phyloP scores from a whole-genome alignment of 2,329 filamentous ascomycete genomes.

The Colletotrichum sp. region DNA sequence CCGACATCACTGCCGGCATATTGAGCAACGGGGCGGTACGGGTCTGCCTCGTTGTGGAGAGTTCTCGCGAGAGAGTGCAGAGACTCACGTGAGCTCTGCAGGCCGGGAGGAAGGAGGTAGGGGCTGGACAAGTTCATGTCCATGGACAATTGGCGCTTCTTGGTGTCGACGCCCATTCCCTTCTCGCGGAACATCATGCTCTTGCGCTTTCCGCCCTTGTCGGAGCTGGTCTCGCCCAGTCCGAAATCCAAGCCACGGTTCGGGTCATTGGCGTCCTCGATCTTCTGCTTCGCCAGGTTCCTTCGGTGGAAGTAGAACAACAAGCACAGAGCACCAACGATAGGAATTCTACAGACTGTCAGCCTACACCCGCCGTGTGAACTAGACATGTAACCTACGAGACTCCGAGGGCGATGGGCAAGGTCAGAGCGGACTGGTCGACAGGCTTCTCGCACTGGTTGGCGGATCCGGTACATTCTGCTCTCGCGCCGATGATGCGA shows the following conservation, averaged over 20 bases:
- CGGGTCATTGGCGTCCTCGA: constrained; percentile 84
- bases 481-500: constrained; percentile 17
- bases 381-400: constrained; percentile 60
- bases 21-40: constrained; percentile 70
- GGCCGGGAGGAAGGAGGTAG: constrained; percentile 86
- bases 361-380: constrained; percentile 9
- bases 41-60: constrained; percentile 78
- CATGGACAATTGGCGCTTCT: constrained; percentile 66
- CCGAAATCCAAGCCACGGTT: constrained; percentile 95
- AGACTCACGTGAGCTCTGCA: constrained; percentile 83
- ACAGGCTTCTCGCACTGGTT: constrained; percentile 65
- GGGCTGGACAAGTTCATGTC: constrained; percentile 80
- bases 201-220: constrained; percentile 40
- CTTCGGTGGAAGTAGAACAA: constrained; percentile 81
- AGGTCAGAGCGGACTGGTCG: constrained; percentile 56
- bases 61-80: constrained; percentile 83
- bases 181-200: constrained; percentile 56
- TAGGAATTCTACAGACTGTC: constrained; percentile 67
- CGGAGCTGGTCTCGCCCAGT: constrained; percentile 57
- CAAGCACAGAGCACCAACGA: constrained; percentile 68
- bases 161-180: constrained; percentile 29
- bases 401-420: constrained; percentile 72
- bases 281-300: constrained; percentile 70
- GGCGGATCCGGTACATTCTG: constrained; percentile 22
- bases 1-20: constrained; percentile 62